Evolutionary conservation across 495 filamentous ascomycete species (phyloP).

Genomic region (Xylaria grammica): DNA sequence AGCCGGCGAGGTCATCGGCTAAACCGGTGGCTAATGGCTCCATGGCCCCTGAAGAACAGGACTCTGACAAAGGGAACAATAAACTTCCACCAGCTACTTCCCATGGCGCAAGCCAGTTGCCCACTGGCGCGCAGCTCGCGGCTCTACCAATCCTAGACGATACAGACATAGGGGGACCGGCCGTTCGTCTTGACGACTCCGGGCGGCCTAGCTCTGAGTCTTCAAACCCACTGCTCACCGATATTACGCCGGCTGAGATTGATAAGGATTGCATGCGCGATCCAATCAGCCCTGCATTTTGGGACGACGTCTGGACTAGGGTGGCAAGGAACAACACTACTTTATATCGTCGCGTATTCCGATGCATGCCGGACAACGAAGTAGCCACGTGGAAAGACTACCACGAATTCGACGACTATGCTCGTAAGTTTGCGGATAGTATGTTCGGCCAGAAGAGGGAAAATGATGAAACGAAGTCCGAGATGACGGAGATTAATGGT

Average conservation of each 20-base stretch:
- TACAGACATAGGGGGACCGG: conserved; percentile 77
- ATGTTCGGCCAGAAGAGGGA: conserved; percentile 52
- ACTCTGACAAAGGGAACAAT: conserved; percentile 27
- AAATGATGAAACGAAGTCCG: conserved; percentile 39
- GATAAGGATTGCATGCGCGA: conserved; percentile 70
- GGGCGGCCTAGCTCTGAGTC: conserved; percentile 40
- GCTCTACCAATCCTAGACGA: conserved; percentile 69
- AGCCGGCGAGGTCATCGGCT: conserved; percentile 26
- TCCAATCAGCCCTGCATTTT: conserved; percentile 82
- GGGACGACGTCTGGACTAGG: conserved; percentile 84
- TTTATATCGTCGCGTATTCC: conserved; percentile 90
- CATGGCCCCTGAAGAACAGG: conserved; percentile 24
- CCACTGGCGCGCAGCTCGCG: conserved; percentile 68
- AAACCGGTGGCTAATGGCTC: conserved; percentile 16
- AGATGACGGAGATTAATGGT: conserved; percentile 41
- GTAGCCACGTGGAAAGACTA: conserved; percentile 95
- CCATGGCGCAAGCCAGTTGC: conserved; percentile 39
- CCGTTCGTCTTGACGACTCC: conserved; percentile 49
- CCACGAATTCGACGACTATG: conserved; percentile 82
- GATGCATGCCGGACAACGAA: conserved; percentile 95
- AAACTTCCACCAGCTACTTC: conserved; percentile 27
- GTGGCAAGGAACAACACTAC: conserved; percentile 94
- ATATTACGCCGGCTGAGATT: conserved; percentile 64
- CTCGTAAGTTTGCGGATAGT: conserved; percentile 76
- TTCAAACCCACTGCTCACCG: conserved; percentile 63